A percentile compares a stretch with the other conserved stretches of the same genome.
These are phyloP conservation scores for Lodderomyces jiufengensis DNA, from an alignment of 1,139 yeast species.

Conservation along the genomic window DNA sequence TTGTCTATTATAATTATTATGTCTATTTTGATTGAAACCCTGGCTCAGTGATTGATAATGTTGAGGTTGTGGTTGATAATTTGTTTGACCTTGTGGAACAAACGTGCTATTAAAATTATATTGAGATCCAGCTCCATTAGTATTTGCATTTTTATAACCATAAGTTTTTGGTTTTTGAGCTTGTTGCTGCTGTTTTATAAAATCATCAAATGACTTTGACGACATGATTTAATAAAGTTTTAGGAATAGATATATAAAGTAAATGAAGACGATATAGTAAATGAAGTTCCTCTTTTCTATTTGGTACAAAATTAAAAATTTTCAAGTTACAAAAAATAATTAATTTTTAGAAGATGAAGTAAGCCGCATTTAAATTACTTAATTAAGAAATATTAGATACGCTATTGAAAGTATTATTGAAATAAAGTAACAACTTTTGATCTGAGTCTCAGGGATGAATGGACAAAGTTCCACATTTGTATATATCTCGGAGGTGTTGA, in stretches of 20 bases:
- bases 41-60: constrained; percentile 10
- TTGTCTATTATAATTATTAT: constrained; percentile 8
- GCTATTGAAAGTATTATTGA: no score
- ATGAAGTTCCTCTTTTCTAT: neutral
- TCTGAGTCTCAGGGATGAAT: no score
- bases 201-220: constrained; percentile 29
- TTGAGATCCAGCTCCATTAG: constrained; percentile 12
- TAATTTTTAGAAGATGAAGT: no score
- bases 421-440: no score
- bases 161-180: constrained; percentile 22
- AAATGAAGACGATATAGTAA: neutral
- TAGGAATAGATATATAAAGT: neutral
- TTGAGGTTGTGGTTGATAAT: constrained; percentile 5
- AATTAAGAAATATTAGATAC: no score
- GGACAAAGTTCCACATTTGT: no score
- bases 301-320: constrained; percentile 4
- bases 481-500: no score
- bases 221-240: constrained; percentile 8
- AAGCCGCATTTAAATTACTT: no score
- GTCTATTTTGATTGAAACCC: constrained; percentile 12
- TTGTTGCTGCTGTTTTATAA: constrained; percentile 24
- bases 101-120: constrained; percentile 6
- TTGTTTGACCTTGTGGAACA: constrained; percentile 5
- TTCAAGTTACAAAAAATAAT: neutral
- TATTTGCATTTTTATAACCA: constrained; percentile 19